Evolutionary conservation across 2,329 filamentous ascomycete genomes (phyloP), one percentile per base, ranked within the genome.

Genomic region (Claviceps sp.): DNA sequence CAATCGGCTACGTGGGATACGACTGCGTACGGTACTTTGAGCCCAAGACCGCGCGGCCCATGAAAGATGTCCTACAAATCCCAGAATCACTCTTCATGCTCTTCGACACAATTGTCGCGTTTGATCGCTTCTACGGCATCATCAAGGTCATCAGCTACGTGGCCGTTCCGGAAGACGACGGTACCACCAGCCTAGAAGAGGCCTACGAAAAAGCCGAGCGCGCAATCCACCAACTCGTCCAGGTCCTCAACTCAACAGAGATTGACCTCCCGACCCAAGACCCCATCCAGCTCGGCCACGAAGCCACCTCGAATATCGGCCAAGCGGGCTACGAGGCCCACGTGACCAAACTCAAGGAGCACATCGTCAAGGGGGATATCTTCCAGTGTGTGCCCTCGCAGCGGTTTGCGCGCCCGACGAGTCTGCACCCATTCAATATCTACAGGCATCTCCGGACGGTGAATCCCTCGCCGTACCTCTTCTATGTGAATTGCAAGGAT

Each of bases 1-100:
- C 90, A 13, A 88, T 98, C 61, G 93, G 93, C 54, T 98, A 97
- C 67, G 88, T 97, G 5, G 90, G 90, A 50, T 98, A 98, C 65
- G 93, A 98, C 66, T 98, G 93, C 67, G 88, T 98, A 61, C 84
- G 85, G 63, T 97, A 97, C 70, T 98, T 98, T 60, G 93, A 98
- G 74, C 93, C 93, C 55, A 94, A 90, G 76, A 97, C 93, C n/a
- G 84, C 83, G 26, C 80, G 89, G 48, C 81, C 88, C 2, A 81
- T 96, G 74, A 85, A 93, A 68, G 93, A 98, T 68, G 78, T 94
- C 34, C 77, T 97, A 22, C 73, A 85, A 55, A 87, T 97, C 43
- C 93, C 93, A 0, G 93, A 98, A 74, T 90, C 88, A 54, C 74
- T 97, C 34, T 97, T 98, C 67, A 97, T 97, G 88, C 77, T 98